These are phyloP conservation scores for Psidium guajava DNA, from an alignment of 345 rosid species.

Conservation along the genomic window DNA sequence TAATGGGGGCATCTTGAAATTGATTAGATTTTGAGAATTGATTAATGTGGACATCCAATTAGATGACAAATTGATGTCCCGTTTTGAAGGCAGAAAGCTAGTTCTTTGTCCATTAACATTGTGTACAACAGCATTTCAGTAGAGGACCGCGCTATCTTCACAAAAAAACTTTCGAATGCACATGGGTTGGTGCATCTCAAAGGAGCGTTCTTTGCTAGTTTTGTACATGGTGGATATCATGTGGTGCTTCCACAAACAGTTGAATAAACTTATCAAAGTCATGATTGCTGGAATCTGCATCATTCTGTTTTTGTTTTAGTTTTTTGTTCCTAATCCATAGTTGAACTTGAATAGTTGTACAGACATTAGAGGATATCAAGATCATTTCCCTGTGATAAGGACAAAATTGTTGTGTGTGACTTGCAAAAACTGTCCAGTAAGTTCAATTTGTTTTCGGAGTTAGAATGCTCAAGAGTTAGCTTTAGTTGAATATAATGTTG, in stretches of 20 bases:
- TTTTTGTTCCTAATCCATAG: neutral
- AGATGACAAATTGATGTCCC: neutral
- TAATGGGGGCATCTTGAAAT: neutral
- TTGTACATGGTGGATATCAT: neutral
- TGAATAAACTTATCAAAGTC: neutral
- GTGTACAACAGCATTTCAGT: neutral
- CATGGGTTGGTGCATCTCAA: neutral
- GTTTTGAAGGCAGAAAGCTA: neutral
- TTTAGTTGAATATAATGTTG: neutral
- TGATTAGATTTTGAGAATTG: neutral
- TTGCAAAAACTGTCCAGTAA: neutral
- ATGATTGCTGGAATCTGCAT: neutral
- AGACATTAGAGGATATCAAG: neutral
- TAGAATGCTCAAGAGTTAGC: neutral
- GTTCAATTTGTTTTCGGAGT: neutral
- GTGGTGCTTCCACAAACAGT: neutral
- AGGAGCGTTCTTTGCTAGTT: neutral
- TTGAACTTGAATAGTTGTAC: neutral
- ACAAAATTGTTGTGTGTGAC: neutral
- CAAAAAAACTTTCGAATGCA: neutral
- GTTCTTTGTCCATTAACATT: neutral
- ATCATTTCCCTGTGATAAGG: neutral
- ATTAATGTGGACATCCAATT: neutral
- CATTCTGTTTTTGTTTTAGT: neutral
- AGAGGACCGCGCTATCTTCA: neutral